Base-by-base conservation (phyloP, 192 early-diverging fungal species). In the Entophlyctis luteolus region DNA sequence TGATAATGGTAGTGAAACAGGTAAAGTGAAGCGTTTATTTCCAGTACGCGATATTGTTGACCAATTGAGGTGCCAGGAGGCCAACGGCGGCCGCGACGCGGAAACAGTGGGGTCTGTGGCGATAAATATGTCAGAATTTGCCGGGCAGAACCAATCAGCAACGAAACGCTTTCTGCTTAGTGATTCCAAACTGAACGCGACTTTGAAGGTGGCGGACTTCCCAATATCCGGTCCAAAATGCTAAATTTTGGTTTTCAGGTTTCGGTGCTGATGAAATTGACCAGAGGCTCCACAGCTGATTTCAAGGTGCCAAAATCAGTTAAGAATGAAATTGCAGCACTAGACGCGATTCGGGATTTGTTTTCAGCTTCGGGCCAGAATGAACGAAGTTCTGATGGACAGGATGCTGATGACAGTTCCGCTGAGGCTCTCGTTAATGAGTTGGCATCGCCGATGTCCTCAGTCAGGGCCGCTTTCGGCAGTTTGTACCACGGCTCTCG, bases 101-200 rank as follows among this genome's bases (percentile, higher is more conserved):
- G 79, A 83, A 52, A 84, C 70, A 16, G 75, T 90, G 42, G 93
- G 93, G 38, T 73, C 71, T 35, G 78, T 95, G 32, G 65, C 77
- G 4, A 70, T 95, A 50, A 91, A 92, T 74, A 77, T 95, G n/a
- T 83, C 91, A 6, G 90, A 93, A 67, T 91, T 87, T 68, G 90
- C 87, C 16, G 77, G 75, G 72, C 74, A 80, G 12, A 31, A 48
- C 54, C 79, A 78, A 39, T 79, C 83, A 27, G 57, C 81, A 45
- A 77, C 84, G 18, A 72, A 88, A 45, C 80, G 63, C 10, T 66
- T 34, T 28, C 35, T 66, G 31, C 29, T 66, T 20, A 48, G 90
- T 57, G 81, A 91, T 23, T 84, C 81, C 72, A 90, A 89, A 78
- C 78, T 90, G 62, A 91, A 91, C 73, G 88, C 89, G n/a, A 89